Evolutionary conservation across 164 flowering plant genomes (phyloP).

Genomic region (Macadamia tetraphylla): DNA sequence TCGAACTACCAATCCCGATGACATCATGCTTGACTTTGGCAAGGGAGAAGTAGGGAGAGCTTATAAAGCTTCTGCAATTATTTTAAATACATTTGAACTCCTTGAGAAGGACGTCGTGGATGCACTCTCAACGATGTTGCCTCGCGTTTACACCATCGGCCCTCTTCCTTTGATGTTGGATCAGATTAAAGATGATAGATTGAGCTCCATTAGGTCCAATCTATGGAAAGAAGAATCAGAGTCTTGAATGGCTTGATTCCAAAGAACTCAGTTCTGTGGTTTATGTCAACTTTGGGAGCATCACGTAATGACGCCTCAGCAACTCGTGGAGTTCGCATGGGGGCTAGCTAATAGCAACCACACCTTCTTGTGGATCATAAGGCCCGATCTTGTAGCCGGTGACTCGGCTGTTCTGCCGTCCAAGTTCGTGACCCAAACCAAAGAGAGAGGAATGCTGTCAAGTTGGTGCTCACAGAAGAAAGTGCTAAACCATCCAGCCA

Average conservation of each 20-base stretch:
- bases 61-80: slow-evolving; percentile 10
- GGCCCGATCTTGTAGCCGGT: slow-evolving; percentile 47
- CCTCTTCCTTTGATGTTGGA: slow-evolving; percentile 13
- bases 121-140: slow-evolving; percentile 1
- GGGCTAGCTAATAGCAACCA: slow-evolving; percentile 36
- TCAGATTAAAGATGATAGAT: not conserved
- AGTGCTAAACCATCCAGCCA: slow-evolving; percentile 31
- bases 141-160: slow-evolving; percentile 22
- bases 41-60: not conserved
- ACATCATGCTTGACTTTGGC: slow-evolving; percentile 6
- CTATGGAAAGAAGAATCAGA: slow-evolving; percentile 36
- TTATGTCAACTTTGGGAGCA: slow-evolving; percentile 39
- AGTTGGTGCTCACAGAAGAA: slow-evolving; percentile 36
- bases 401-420: slow-evolving; percentile 14
- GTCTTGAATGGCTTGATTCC: slow-evolving; percentile 32
- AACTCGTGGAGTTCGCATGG: slow-evolving; percentile 38
- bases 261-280: slow-evolving; percentile 24
- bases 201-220: slow-evolving; percentile 15
- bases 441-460: slow-evolving; percentile 7
- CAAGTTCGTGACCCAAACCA: slow-evolving; percentile 4
- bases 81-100: slow-evolving; percentile 17
- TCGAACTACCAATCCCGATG: slow-evolving; percentile 19
- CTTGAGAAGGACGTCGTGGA: slow-evolving; percentile 13
- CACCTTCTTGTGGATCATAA: slow-evolving; percentile 43
- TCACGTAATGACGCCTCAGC: slow-evolving; percentile 25